Base-by-base conservation (phyloP, 352 stramenopile species). In the Phytophthora palmivora region DNA sequence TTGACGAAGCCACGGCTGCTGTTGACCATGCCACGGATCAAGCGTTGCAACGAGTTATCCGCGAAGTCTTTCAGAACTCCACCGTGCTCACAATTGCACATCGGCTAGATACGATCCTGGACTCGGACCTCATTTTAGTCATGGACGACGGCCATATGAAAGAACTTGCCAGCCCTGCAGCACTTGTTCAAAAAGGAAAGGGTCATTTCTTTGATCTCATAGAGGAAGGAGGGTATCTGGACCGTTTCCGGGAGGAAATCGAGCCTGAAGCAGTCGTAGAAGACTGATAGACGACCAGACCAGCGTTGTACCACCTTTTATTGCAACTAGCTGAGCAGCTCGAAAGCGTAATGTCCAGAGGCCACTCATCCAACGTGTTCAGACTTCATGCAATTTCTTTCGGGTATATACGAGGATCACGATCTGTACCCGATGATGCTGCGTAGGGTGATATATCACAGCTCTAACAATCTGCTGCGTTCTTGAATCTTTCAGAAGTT, bases 41-140 rank as follows among this genome's bases (percentile, higher is more conserved):
- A 36, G 36, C 36, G 14, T 57, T 94, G 30, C 84, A 95, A 52
- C 42, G 70, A 11, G 72, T 90, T 12, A 97, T 98, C 58, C 81
- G 76, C 16, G 63, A 64, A n/a, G 76, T 77, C 9, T 99, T 99
- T 60, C 67, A 59, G 9, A 55, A 85, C 12, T 97, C 85, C 15
- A 99, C 97, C 0, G 74, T 98, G 39, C 63, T 99, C 1, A 98
- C 94, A 1, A 98, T 99, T 47, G 97, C 97, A 16, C 97, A 99
- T 76, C 87, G 97, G 0, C 63, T 99, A n/a, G 85, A 99, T 57
- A 99, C 96, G 6, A 95, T 99, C 28, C 91, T 99, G 67, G 94
- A 99, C 68, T 73, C 72, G n/a, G 60, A 81, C 32, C 48, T 61
- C 9, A 71, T 78, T 26, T 30, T 78, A 22, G 79, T 92, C 8